These are phyloP conservation scores for Thalassiosira sp. DNA, from an alignment of 352 stramenopile genomes.

Conservation along the genomic window DNA sequence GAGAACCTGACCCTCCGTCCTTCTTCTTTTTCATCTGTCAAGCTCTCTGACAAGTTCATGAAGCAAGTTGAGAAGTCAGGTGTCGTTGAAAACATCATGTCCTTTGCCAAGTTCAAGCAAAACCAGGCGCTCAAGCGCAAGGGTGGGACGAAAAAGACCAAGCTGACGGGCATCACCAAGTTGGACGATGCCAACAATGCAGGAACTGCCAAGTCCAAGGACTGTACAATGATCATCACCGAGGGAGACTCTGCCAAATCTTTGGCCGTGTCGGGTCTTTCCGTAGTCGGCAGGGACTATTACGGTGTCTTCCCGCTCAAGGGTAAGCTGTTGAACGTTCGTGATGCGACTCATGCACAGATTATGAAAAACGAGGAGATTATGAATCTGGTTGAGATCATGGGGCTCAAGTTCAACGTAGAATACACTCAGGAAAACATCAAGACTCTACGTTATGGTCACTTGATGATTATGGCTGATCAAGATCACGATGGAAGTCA, in stretches of 20 bases:
- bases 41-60: slow-evolving; percentile 92
- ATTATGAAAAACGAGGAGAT: slow-evolving; percentile 99
- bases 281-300: slow-evolving; percentile 95
- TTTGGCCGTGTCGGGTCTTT: slow-evolving; percentile 96
- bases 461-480: slow-evolving; percentile 99
- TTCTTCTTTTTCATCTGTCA: slow-evolving; percentile 88
- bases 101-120: slow-evolving; percentile 92
- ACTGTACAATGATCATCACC: slow-evolving; percentile 97
- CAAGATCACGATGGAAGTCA: slow-evolving; percentile 92
- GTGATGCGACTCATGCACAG: slow-evolving; percentile 95
- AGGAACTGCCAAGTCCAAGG: slow-evolving; percentile 87
- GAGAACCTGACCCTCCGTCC: slow-evolving; percentile 95
- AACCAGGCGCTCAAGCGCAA: slow-evolving; percentile 92
- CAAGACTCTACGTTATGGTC: slow-evolving; percentile 96
- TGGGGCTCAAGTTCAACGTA: slow-evolving; percentile 96
- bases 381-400: slow-evolving; percentile 88
- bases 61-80: slow-evolving; percentile 93
- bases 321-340: slow-evolving; percentile 98
- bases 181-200: slow-evolving; percentile 98
- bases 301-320: slow-evolving; percentile 99
- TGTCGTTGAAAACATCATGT: slow-evolving; percentile 93
- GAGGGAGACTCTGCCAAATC: slow-evolving; percentile 99
- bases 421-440: slow-evolving; percentile 90
- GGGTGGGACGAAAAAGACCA: slow-evolving; percentile 81
- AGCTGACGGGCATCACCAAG: slow-evolving; percentile 94